Conservation (phyloP, 257 asterid genomes). For the Galeopsis tetrahit region DNA sequence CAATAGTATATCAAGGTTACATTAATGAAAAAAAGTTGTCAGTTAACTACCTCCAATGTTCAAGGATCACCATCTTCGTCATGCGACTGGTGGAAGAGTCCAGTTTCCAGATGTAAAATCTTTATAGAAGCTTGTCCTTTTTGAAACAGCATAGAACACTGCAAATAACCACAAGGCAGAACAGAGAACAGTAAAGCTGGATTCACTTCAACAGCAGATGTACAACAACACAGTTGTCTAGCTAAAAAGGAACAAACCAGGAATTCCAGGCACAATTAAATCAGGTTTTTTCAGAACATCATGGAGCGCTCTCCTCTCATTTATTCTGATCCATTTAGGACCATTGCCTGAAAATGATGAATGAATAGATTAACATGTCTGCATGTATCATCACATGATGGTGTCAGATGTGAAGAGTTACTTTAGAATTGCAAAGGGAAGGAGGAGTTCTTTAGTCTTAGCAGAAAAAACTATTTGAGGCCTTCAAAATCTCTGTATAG, state of each 20-base stretch:
- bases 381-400: conserved; percentile 7
- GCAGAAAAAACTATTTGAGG: not conserved
- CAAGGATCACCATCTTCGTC: conserved; percentile 31
- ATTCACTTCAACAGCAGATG: conserved; percentile 13
- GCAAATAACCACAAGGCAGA: conserved; percentile 39
- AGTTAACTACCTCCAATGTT: conserved; percentile 10
- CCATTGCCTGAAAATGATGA: conserved; percentile 43
- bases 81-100: conserved; percentile 57
- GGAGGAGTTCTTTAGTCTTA: not conserved
- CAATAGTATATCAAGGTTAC: not conserved
- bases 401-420: not conserved
- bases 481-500: not conserved
- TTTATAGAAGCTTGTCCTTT: conserved; percentile 66
- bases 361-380: conserved; percentile 9
- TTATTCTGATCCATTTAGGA: conserved; percentile 67
- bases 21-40: not conserved
- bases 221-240: conserved; percentile 9
- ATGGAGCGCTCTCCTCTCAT: conserved; percentile 72
- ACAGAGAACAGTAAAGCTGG: conserved; percentile 23
- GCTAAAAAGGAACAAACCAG: conserved; percentile 57
- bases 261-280: conserved; percentile 71
- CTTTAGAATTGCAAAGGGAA: not conserved
- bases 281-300: conserved; percentile 67
- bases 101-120: conserved; percentile 82
- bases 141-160: conserved; percentile 77